These are phyloP conservation scores for Saccharum officinarum DNA, from an alignment of 176 grass and related monocot genomes.

Conservation along the genomic window DNA sequence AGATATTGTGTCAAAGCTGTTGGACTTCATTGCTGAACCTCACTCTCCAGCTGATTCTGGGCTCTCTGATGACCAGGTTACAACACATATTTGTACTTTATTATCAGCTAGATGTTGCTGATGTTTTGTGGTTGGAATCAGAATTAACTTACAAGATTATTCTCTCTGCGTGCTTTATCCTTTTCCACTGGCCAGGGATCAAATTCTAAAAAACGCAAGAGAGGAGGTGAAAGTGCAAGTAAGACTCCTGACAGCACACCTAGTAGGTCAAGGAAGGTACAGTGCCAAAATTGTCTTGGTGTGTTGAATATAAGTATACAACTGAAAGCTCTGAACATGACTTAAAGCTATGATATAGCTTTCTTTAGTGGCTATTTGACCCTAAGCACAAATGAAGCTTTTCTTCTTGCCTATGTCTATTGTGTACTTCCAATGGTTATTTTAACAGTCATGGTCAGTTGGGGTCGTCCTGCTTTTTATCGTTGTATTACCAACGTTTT, in stretches of 20 bases:
- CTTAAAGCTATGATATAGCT: slow-evolving; percentile 11
- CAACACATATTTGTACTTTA: slow-evolving; percentile 10
- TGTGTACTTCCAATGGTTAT: slow-evolving; percentile 18
- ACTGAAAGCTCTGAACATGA: neutral
- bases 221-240: slow-evolving; percentile 50
- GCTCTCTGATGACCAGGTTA: slow-evolving; percentile 58
- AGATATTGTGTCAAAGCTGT: slow-evolving; percentile 77
- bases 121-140: slow-evolving; percentile 24
- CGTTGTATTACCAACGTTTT: slow-evolving; percentile 14
- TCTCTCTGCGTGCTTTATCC: neutral
- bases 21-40: slow-evolving; percentile 96
- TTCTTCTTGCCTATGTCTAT: slow-evolving; percentile 19
- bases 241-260: slow-evolving; percentile 50
- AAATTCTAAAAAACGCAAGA: slow-evolving; percentile 87
- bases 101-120: slow-evolving; percentile 23
- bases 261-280: slow-evolving; percentile 75
- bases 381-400: neutral
- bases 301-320: slow-evolving; percentile 8
- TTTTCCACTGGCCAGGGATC: slow-evolving; percentile 48
- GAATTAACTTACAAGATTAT: slow-evolving; percentile 21
- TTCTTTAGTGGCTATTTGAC: slow-evolving; percentile 1
- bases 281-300: slow-evolving; percentile 1
- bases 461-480: slow-evolving; percentile 7
- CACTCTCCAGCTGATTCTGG: slow-evolving; percentile 49
- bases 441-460: slow-evolving; percentile 2